A percentile compares a stretch with the other conserved stretches of the same genome.
phyloP scores from a whole-genome alignment of 2,329 filamentous ascomycete species.

The Thielaviopsis ethacetica region DNA sequence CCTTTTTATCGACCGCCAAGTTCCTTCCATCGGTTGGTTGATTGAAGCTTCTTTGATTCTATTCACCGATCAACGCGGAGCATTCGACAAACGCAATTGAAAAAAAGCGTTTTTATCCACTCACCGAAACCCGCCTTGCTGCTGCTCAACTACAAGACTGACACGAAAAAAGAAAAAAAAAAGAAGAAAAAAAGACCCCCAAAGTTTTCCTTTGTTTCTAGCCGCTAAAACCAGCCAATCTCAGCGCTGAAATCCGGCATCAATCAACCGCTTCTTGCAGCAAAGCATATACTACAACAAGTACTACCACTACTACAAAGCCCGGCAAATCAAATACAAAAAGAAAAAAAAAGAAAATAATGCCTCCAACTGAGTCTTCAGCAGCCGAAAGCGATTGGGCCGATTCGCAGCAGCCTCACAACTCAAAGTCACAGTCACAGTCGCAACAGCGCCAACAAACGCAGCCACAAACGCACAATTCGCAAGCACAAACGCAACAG shows the following conservation, averaged over 20 bases:
- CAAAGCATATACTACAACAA: neutral
- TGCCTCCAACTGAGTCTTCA: neutral
- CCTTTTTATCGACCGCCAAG: too few relatives aligned
- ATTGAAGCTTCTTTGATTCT: neutral
- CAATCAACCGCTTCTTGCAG: neutral
- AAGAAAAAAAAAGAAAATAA: neutral
- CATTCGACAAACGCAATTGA: too few relatives aligned
- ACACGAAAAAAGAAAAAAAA: too few relatives aligned
- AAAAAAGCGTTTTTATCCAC: neutral
- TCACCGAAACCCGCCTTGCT: too few relatives aligned
- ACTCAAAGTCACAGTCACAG: slow-evolving; percentile 1
- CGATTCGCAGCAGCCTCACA: slow-evolving; percentile 1
- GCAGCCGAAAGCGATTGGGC: neutral
- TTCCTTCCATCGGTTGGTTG: too few relatives aligned
- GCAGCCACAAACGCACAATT: neutral
- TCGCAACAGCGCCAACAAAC: neutral
- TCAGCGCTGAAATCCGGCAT: neutral
- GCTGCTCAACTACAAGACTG: neutral
- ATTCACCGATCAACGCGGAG: too few relatives aligned
- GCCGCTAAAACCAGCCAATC: neutral
- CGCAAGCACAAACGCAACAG: neutral
- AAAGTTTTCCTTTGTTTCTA: neutral
- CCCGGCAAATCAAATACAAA: neutral
- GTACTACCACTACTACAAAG: too few relatives aligned
- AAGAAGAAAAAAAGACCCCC: too few relatives aligned